Conservation (phyloP, 768 basidiomycete species). For the Tricholoma sp. region DNA sequence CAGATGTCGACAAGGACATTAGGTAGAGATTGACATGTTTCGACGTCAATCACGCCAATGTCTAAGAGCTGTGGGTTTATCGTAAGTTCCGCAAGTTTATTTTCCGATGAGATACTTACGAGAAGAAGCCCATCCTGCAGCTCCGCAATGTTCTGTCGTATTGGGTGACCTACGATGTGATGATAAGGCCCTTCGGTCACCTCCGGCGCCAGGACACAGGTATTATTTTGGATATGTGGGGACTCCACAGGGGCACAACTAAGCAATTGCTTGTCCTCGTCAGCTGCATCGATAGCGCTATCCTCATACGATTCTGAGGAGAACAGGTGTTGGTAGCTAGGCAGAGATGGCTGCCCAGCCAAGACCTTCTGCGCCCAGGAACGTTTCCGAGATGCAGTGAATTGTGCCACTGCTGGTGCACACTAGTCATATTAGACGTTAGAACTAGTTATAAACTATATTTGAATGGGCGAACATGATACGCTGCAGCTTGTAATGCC, state of each 20-base stretch:
- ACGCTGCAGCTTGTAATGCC: conserved; percentile 46
- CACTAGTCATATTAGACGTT: conserved; percentile 28
- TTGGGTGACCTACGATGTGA: conserved; percentile 42
- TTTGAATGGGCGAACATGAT: conserved; percentile 33
- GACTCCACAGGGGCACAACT: conserved; percentile 42
- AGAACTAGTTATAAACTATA: background rate
- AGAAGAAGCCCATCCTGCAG: conserved; percentile 44
- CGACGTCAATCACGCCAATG: conserved; percentile 53
- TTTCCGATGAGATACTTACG: conserved; percentile 23
- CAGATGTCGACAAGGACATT: conserved; percentile 57
- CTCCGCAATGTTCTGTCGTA: conserved; percentile 52
- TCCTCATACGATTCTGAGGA: conserved; percentile 31
- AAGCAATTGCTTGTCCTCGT: conserved; percentile 31
- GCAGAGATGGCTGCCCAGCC: conserved; percentile 32
- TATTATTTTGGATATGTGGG: conserved; percentile 48
- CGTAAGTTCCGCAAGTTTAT: background rate
- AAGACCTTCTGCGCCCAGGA: conserved; percentile 42
- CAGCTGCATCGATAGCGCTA: conserved; percentile 13
- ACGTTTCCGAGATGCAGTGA: conserved; percentile 44
- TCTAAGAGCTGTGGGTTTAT: conserved; percentile 35
- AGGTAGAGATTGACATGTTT: conserved; percentile 49
- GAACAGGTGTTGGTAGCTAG: conserved; percentile 41
- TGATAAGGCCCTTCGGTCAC: conserved; percentile 54
- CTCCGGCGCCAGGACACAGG: conserved; percentile 48
- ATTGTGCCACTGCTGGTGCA: conserved; percentile 46